phyloP scores from a whole-genome alignment of 2,329 filamentous ascomycete species.

The Botrytis fragariae region DNA sequence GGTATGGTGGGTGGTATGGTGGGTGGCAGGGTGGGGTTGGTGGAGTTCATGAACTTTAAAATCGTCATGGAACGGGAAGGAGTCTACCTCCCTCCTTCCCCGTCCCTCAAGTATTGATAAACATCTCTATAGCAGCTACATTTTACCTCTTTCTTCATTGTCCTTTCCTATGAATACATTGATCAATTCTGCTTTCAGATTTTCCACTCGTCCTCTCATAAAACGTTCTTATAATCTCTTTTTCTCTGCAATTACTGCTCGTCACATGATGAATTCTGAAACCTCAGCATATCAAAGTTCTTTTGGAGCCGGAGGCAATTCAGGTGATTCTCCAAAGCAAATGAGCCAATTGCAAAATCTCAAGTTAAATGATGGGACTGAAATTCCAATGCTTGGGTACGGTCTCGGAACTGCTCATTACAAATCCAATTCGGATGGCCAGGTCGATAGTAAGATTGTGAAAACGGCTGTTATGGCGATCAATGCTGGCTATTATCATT shows the following conservation, averaged over 20 bases:
- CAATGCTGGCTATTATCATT: slow-evolving; percentile 65
- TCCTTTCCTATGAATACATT: background rate
- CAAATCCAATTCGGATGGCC: slow-evolving; percentile 43
- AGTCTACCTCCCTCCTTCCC: background rate
- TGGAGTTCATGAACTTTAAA: background rate
- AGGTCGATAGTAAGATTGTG: slow-evolving; percentile 54
- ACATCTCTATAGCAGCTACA: background rate
- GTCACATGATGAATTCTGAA: slow-evolving; percentile 45
- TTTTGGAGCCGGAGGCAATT: slow-evolving; percentile 41
- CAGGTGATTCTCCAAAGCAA: slow-evolving; percentile 76
- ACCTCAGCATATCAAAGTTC: slow-evolving; percentile 39
- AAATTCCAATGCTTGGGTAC: slow-evolving; percentile 70
- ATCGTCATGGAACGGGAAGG: background rate
- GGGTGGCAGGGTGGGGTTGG: background rate
- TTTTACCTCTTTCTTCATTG: background rate
- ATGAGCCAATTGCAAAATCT: slow-evolving; percentile 51
- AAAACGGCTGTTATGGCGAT: slow-evolving; percentile 59
- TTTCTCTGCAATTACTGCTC: background rate
- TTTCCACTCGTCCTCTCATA: background rate
- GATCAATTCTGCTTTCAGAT: background rate
- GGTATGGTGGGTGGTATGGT: background rate
- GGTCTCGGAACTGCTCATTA: slow-evolving; percentile 70
- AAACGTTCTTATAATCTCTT: background rate
- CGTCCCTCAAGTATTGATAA: background rate
- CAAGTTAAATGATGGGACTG: slow-evolving; percentile 71